Evolutionary conservation across 768 basidiomycete genomes (phyloP).

Genomic region (Amanita muscaria): DNA sequence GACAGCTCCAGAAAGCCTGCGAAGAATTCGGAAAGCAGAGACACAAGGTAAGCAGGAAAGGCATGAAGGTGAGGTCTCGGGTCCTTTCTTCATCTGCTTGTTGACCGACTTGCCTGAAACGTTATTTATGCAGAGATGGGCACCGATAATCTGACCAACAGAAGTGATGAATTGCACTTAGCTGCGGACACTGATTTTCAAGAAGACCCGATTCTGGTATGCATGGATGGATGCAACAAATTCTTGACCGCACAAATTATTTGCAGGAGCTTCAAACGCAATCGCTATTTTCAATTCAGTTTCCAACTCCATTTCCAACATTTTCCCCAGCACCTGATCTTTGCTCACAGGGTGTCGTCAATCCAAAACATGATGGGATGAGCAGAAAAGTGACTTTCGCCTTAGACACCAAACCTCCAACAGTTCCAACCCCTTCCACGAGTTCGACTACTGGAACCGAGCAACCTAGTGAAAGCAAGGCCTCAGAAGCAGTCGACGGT

Average conservation of each 20-base stretch:
- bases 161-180: too few relatives aligned
- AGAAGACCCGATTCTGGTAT: not conserved
- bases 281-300: slow-evolving; percentile 82
- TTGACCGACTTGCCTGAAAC: slow-evolving; percentile 45
- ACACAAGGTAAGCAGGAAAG: slow-evolving; percentile 43
- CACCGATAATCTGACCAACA: too few relatives aligned
- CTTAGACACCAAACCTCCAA: slow-evolving; percentile 42
- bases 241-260: not conserved
- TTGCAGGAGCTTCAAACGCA: slow-evolving; percentile 51
- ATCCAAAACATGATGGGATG: slow-evolving; percentile 23
- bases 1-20: slow-evolving; percentile 78
- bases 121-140: too few relatives aligned
- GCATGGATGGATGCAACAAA: slow-evolving; percentile 15
- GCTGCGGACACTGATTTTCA: too few relatives aligned
- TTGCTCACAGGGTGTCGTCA: slow-evolving; percentile 14
- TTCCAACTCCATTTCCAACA: slow-evolving; percentile 76
- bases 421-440: slow-evolving; percentile 17
- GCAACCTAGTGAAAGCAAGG: slow-evolving; percentile 19
- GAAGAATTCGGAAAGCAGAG: slow-evolving; percentile 31
- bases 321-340: slow-evolving; percentile 39
- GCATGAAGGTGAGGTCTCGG: slow-evolving; percentile 4
- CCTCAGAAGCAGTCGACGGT: slow-evolving; percentile 50
- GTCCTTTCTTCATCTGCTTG: too few relatives aligned
- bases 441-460: slow-evolving; percentile 18
- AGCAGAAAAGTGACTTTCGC: slow-evolving; percentile 59